These are phyloP conservation scores for Sonneratia caseolaris DNA, from an alignment of 345 rosid species.

Conservation along the genomic window DNA sequence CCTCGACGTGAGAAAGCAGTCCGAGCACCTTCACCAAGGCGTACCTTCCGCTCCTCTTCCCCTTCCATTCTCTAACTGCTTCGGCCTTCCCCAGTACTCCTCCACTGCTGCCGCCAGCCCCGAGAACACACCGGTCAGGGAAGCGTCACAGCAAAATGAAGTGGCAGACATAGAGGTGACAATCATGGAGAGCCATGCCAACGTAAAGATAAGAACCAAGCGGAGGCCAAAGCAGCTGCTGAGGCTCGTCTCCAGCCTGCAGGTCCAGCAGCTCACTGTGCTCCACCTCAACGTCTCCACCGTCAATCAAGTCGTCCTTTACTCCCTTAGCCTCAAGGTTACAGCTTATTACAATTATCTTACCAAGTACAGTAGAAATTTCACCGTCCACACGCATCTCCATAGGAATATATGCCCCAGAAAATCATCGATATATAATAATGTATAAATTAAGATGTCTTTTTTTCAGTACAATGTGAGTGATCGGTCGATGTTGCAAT, in stretches of 20 bases:
- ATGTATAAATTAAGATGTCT: no score
- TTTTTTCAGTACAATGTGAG: background rate
- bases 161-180: slow-evolving; percentile 69
- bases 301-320: slow-evolving; percentile 48
- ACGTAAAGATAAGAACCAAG: slow-evolving; percentile 61
- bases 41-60: no score
- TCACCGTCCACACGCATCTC: no score
- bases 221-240: slow-evolving; percentile 60
- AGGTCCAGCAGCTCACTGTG: slow-evolving; percentile 46
- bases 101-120: background rate
- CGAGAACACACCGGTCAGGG: slow-evolving; percentile 8
- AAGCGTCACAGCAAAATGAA: slow-evolving; percentile 17
- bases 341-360: background rate
- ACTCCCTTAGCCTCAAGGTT: slow-evolving; percentile 77
- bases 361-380: no score
- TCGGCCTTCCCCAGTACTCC: slow-evolving; percentile 35
- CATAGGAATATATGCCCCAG: no score
- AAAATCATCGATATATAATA: no score
- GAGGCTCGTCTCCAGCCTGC: slow-evolving; percentile 58
- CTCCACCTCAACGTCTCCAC: slow-evolving; percentile 82
- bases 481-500: background rate
- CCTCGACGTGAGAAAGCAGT: slow-evolving; percentile 22
- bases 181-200: slow-evolving; percentile 77
- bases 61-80: slow-evolving; percentile 43
- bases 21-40: background rate